Evolutionary conservation across 2,329 filamentous ascomycete genomes (phyloP).

Genomic region (Ploettnerulaceae sp.): DNA sequence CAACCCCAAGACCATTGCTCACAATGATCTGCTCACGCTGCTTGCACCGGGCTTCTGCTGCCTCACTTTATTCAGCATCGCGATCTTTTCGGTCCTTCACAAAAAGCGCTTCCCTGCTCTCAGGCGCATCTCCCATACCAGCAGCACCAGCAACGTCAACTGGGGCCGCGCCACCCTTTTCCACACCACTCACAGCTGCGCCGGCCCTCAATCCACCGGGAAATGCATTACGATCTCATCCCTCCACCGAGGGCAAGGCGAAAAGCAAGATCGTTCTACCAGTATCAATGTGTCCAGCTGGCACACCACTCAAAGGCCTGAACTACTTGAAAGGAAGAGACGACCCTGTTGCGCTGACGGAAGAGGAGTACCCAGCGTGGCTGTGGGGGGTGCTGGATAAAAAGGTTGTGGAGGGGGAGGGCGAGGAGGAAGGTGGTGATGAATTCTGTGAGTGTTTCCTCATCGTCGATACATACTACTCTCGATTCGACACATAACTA

Average conservation of each 20-base stretch:
- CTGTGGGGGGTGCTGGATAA: conserved; percentile 68
- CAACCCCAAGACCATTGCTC: conserved; percentile 8
- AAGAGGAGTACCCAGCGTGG: conserved; percentile 76
- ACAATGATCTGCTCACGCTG: conserved; percentile 41
- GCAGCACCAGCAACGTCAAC: conserved; percentile 27
- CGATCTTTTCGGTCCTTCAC: conserved; percentile 18
- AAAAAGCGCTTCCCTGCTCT: neutral
- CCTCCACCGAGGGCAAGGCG: conserved; percentile 10
- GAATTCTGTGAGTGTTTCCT: conserved; percentile 74
- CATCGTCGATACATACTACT: no score
- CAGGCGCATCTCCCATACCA: conserved; percentile 17
- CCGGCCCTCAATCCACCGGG: conserved; percentile 7
- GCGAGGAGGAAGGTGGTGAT: conserved; percentile 56
- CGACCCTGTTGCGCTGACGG: conserved; percentile 69
- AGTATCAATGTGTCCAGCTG: conserved; percentile 42
- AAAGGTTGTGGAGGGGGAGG: conserved; percentile 48
- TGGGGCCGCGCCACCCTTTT: conserved; percentile 31
- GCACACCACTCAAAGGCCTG: conserved; percentile 66
- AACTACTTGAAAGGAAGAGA: conserved; percentile 71
- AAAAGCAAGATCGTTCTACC: conserved; percentile 20
- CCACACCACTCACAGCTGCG: conserved; percentile 31
- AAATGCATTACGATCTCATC: neutral
- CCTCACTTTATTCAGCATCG: conserved; percentile 10
- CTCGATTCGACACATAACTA: neutral
- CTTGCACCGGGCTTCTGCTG: conserved; percentile 41